phyloP scores from a whole-genome alignment of 345 rosid genomes.

The Citrus medica region DNA sequence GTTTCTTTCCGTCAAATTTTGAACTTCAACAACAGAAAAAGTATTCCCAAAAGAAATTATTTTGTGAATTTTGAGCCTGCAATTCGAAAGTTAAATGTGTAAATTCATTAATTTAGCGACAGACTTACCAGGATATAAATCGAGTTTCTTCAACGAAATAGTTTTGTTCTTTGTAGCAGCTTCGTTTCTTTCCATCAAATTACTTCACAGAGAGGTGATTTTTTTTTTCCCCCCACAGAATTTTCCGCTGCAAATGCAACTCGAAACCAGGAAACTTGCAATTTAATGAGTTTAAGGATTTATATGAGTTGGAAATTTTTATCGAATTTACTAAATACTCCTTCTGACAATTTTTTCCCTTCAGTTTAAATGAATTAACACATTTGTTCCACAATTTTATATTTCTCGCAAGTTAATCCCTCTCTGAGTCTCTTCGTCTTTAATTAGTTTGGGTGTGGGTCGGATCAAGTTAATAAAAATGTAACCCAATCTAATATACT shows the following conservation, averaged over 20 bases:
- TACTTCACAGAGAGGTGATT: neutral
- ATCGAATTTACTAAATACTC: neutral
- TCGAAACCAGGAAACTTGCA: neutral
- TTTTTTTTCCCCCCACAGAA: too few relatives aligned
- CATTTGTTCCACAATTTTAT: neutral
- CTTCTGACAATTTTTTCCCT: neutral
- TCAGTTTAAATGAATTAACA: too few relatives aligned
- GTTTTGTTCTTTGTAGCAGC: conserved; percentile 25
- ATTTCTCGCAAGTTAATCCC: neutral
- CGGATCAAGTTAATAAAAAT: too few relatives aligned
- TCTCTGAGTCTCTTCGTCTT: too few relatives aligned
- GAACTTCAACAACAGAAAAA: neutral
- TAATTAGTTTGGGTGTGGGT: too few relatives aligned
- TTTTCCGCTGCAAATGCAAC: neutral
- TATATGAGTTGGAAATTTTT: neutral
- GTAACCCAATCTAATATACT: too few relatives aligned
- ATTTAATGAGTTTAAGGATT: neutral
- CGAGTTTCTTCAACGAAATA: conserved; percentile 43
- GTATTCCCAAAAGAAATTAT: neutral
- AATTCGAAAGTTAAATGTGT: neutral
- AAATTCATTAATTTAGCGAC: neutral
- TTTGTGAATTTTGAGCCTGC: neutral
- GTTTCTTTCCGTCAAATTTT: conserved; percentile 36
- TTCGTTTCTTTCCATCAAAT: conserved; percentile 46
- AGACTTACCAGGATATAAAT: conserved; percentile 39